Evolutionary conservation across 2,329 filamentous ascomycete genomes (phyloP).

Genomic region (Fusarium torreyae): DNA sequence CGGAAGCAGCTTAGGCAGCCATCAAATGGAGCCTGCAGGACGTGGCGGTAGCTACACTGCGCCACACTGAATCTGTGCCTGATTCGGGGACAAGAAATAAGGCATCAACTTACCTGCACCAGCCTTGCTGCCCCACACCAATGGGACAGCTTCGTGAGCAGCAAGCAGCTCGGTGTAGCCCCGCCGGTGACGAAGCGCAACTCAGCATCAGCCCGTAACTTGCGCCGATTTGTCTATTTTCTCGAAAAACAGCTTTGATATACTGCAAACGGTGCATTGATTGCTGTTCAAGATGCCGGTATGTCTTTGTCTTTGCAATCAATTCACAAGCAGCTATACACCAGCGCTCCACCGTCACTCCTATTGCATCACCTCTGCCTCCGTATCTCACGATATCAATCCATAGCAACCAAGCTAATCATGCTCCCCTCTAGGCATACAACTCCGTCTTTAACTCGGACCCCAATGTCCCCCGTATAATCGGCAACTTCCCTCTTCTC

Average conservation of each 20-base stretch:
- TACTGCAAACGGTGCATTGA: slow-evolving; percentile 37
- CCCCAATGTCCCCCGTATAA: slow-evolving; percentile 73
- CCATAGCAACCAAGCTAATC: slow-evolving; percentile 43
- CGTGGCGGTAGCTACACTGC: slow-evolving; percentile 38
- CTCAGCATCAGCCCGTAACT: slow-evolving; percentile 41
- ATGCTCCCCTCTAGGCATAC: slow-evolving; percentile 78
- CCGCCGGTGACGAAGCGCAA: slow-evolving; percentile 52
- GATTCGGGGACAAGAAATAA: slow-evolving; percentile 24
- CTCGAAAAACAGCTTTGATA: slow-evolving; percentile 40
- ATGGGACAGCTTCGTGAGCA: slow-evolving; percentile 54
- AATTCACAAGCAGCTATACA: slow-evolving; percentile 4
- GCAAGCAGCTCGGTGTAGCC: slow-evolving; percentile 47
- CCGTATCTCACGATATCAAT: slow-evolving; percentile 34
- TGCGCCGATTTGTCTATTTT: slow-evolving; percentile 39
- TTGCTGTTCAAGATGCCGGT: slow-evolving; percentile 63
- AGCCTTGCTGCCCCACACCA: slow-evolving; percentile 50
- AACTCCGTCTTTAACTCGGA: slow-evolving; percentile 96
- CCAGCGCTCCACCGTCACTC: slow-evolving; percentile 9
- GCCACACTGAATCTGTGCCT: slow-evolving; percentile 43
- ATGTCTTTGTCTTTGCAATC: slow-evolving; percentile 46
- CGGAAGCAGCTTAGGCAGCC: slow-evolving; percentile 52
- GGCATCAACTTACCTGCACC: slow-evolving; percentile 42
- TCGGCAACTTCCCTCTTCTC: slow-evolving; percentile 95
- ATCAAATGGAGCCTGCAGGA: slow-evolving; percentile 19
- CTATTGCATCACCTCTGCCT: slow-evolving; percentile 35